Evolutionary conservation across 2,329 filamentous ascomycete species (phyloP), one percentile per base, ranked within the genome.

Genomic region (Trichoderma sp.): DNA sequence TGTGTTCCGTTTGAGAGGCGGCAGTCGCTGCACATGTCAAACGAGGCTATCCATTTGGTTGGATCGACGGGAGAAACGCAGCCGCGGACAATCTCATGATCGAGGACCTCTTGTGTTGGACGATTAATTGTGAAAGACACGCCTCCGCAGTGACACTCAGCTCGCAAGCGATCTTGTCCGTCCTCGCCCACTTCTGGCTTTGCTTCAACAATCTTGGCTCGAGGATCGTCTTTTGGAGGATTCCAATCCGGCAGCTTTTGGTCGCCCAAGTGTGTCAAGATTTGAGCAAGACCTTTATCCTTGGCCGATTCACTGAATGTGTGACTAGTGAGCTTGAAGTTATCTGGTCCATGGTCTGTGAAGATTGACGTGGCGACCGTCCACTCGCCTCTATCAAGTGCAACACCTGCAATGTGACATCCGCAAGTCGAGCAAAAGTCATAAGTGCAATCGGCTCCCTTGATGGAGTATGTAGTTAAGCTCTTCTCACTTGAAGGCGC

Each of bases 381-480:
- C 86, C 86, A 88, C 12, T 81, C 77, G 24, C 79, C 79, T 4
- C 81, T 79, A 21, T 80, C 78, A 2, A 83, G 68, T 27, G 81
- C 82, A 21, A 82, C 78, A 67, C 85, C 83, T 4, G 83, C 84
- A n/a, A 87, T 81, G 75, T 88, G 86, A 71, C 85, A 85, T 66
- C 87, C 86, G 74, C 87, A 88, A 0, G 84, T 85, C 14, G 81
- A 83, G 80, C 87, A 88, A 76, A 88, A 88, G 76, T 85, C 82
- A 75, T 84, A 85, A 21, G 81, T 81, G n/a, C 80, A 81, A 7
- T 77, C 41, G 12, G 80, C 80, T 3, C 77, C 77, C 4, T 79
- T 71, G 41, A 84, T 79, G n/a, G 79, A 75, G 76, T 87, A 88
- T 7, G 80, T 77, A 2, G 83, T 83, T 75, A 87, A 77, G n/a